A percentile compares a stretch with the other conserved stretches of the same genome.
Conservation (phyloP, 495 filamentous ascomycete species). For the Hyaloscypha finlandica region DNA sequence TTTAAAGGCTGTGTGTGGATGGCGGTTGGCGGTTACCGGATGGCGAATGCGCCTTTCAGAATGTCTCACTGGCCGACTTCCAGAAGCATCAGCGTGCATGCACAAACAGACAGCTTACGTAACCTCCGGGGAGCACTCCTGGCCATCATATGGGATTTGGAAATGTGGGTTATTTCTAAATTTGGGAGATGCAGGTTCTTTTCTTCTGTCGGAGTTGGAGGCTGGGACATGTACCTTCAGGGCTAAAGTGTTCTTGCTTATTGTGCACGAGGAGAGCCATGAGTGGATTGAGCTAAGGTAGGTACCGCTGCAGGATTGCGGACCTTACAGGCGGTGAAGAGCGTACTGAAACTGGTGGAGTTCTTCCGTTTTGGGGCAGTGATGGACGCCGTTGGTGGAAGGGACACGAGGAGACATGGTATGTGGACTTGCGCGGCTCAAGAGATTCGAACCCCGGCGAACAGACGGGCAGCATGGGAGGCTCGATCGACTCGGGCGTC, state of each 20-base stretch:
- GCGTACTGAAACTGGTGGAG: background rate
- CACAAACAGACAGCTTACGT: background rate
- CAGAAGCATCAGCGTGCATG: slow-evolving; percentile 6
- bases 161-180: background rate
- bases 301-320: background rate
- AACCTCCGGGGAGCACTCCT: background rate
- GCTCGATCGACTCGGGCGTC: background rate
- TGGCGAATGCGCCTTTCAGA: background rate
- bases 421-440: background rate
- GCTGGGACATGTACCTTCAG: background rate
- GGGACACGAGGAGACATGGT: background rate
- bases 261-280: background rate
- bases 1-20: background rate
- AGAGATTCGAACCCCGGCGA: background rate
- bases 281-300: background rate
- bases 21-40: background rate
- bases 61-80: background rate
- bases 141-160: background rate
- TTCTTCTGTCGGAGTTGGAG: background rate
- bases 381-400: background rate
- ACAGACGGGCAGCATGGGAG: background rate
- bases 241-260: background rate
- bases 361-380: background rate
- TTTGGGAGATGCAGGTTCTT: background rate
- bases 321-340: background rate